Percentiles rank a stretch among this genome's conserved stretches.
Conservation (phyloP, 2,329 filamentous ascomycete genomes). For the Microsporum ferrugineum region DNA sequence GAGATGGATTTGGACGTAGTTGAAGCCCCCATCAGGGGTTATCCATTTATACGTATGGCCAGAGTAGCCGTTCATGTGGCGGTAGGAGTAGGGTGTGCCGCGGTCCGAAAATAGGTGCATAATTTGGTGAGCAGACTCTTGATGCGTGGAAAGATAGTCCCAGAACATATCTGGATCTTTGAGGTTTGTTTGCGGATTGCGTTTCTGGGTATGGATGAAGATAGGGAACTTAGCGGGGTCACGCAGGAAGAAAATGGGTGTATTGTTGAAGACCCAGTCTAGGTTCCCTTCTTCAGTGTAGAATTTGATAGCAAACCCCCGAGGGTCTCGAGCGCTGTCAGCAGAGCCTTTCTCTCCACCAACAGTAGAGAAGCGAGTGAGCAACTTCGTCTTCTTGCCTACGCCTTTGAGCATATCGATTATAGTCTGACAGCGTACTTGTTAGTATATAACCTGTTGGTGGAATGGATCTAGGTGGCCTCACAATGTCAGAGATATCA, state of each 20-base stretch:
- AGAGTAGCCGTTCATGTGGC: constrained; percentile 57
- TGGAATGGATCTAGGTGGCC: constrained; percentile 4
- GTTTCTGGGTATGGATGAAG: constrained; percentile 65
- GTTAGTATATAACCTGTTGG: not conserved
- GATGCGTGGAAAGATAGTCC: constrained; percentile 51
- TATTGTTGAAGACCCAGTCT: constrained; percentile 49
- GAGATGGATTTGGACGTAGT: constrained; percentile 55
- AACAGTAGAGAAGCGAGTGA: constrained; percentile 63
- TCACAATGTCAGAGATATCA: constrained; percentile 39
- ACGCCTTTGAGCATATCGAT: constrained; percentile 43
- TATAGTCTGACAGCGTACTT: constrained; percentile 21
- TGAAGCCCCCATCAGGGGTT: constrained; percentile 54
- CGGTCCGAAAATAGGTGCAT: constrained; percentile 57
- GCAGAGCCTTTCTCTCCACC: constrained; percentile 61
- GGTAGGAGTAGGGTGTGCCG: constrained; percentile 53
- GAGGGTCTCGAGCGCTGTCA: constrained; percentile 59
- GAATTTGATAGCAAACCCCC: constrained; percentile 64
- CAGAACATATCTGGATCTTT: constrained; percentile 61
- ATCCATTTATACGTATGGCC: constrained; percentile 57
- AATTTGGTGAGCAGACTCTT: constrained; percentile 52
- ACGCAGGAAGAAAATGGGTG: constrained; percentile 63
- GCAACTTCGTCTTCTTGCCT: constrained; percentile 58
- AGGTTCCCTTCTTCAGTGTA: constrained; percentile 63
- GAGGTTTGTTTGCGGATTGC: constrained; percentile 58
- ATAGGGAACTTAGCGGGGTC: constrained; percentile 63